phyloP scores from a whole-genome alignment of 345 rosid genomes.

The Linum tenue region DNA sequence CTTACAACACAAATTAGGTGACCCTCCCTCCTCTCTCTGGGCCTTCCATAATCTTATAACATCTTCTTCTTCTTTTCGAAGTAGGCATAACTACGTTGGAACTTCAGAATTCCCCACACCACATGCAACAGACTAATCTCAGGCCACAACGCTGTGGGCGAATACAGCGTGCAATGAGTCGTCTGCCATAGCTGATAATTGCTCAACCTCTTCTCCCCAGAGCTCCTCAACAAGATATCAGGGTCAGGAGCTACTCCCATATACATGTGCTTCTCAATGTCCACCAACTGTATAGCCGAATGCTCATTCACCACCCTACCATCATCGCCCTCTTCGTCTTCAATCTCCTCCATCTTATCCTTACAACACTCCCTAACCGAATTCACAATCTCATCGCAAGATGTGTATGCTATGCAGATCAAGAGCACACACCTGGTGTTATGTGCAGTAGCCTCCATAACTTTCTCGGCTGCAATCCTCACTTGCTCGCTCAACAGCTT shows the following conservation, averaged over 20 bases:
- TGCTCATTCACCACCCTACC: neutral
- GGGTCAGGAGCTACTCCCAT: constrained; percentile 54
- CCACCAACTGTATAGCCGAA: constrained; percentile 24
- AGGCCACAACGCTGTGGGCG: constrained; percentile 73
- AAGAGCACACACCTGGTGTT: constrained; percentile 36
- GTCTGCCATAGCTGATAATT: constrained; percentile 64
- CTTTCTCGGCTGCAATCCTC: constrained; percentile 42
- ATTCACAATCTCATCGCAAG: constrained; percentile 65
- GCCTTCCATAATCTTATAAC: neutral
- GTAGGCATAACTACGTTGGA: constrained; percentile 48
- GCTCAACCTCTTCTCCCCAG: constrained; percentile 60
- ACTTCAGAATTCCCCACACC: constrained; percentile 52
- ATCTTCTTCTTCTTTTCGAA: constrained; percentile 54
- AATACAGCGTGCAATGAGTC: constrained; percentile 39
- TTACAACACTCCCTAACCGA: constrained; percentile 56
- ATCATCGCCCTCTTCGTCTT: constrained; percentile 5
- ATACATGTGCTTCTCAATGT: constrained; percentile 43
- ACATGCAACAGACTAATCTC: constrained; percentile 65
- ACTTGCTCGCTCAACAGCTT: constrained; percentile 37
- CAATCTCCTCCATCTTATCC: constrained; percentile 21
- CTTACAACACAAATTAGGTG: neutral
- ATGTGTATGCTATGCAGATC: constrained; percentile 47
- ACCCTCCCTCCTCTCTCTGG: too few species aligned
- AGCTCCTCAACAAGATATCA: constrained; percentile 52
- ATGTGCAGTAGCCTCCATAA: constrained; percentile 47